Evolutionary conservation across 495 filamentous ascomycete genomes (phyloP), one percentile per base, ranked within the genome.

Genomic region (Aspergillus egyptiacus): DNA sequence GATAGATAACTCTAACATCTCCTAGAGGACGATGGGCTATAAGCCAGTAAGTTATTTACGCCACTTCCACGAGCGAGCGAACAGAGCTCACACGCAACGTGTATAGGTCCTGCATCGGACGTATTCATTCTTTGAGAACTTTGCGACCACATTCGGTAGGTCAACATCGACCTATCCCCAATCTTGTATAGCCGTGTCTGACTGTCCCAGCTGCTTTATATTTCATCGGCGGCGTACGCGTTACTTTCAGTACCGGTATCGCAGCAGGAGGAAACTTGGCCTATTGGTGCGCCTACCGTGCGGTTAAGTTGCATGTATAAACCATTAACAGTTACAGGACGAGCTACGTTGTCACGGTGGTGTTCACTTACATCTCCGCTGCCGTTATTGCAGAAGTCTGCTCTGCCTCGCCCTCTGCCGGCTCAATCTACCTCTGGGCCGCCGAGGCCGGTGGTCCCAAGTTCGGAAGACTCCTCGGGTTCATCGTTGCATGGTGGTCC

Each of bases 401-500:
- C 51, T 78, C 75, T 13, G 74, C 76, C 10, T 74, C 74, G 9
- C 76, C 76, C 1, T 74, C 76, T 0, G 75, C 76, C 9, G 76
- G 76, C 0, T 78, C 75, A 0, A 79, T 79, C 49, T 79, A 79
- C 46, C 65, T 78, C 35, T 79, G 76, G 76, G 76, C 76, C 15
- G 76, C 76, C 14, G 76, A 79, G 54, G 64, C 75, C 8, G 76
- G 76, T 32, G 76, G 76, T 30, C 72, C 72, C 28, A 63, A 68
- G 20, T 79, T 66, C 56, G 76, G 76, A 7, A 59, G 76, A 34
- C 60, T 79, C 2, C 59, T 79, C 24, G 76, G 76, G 6, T 78
- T 79, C 55, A 62, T 77, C 28, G 76, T 78, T 25, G 76, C 76
- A 3, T 79, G 76, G 76, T 79, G 76, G 76, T 78, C 74, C 62